phyloP scores from a whole-genome alignment of 2,329 filamentous ascomycete genomes.

The Dactylonectria estremocensis region DNA sequence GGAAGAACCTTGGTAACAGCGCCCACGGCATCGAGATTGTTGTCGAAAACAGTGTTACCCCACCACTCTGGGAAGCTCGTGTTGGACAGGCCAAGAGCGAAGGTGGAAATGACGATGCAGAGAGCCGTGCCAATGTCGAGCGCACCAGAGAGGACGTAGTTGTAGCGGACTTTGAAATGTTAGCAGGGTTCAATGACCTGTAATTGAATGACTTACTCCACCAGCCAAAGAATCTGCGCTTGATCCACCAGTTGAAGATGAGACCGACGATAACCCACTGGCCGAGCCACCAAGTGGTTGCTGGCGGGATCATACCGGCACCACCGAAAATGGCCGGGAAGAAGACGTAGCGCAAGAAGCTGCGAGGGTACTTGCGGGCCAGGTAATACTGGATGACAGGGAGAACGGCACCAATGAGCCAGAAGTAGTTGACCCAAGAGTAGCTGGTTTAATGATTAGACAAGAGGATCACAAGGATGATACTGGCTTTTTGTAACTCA shows the following conservation, averaged over 20 bases:
- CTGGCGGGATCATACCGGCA: slow-evolving; percentile 74
- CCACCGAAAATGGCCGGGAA: slow-evolving; percentile 79
- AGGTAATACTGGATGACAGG: slow-evolving; percentile 75
- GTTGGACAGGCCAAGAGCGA: slow-evolving; percentile 19
- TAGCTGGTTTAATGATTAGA: slow-evolving; percentile 57
- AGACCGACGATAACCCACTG: slow-evolving; percentile 77
- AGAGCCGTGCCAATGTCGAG: slow-evolving; percentile 19
- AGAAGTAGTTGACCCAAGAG: slow-evolving; percentile 77
- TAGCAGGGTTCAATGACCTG: background rate
- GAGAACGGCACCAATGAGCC: slow-evolving; percentile 75
- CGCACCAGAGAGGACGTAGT: slow-evolving; percentile 18
- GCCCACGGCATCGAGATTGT: slow-evolving; percentile 14
- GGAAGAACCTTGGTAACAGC: slow-evolving; percentile 18
- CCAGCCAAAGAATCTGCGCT: slow-evolving; percentile 77
- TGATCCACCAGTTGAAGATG: slow-evolving; percentile 78
- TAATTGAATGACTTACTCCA: slow-evolving; percentile 72
- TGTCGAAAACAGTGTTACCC: slow-evolving; percentile 16
- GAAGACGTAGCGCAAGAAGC: slow-evolving; percentile 75
- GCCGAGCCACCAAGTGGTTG: slow-evolving; percentile 76
- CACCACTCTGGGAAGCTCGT: slow-evolving; percentile 10
- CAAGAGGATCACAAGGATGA: background rate
- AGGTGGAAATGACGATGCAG: slow-evolving; percentile 17
- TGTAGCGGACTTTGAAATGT: slow-evolving; percentile 10
- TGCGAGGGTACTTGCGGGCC: slow-evolving; percentile 74
- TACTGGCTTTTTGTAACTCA: background rate